phyloP scores from a whole-genome alignment of 2,329 filamentous ascomycete genomes.

The Alternaria longipes region DNA sequence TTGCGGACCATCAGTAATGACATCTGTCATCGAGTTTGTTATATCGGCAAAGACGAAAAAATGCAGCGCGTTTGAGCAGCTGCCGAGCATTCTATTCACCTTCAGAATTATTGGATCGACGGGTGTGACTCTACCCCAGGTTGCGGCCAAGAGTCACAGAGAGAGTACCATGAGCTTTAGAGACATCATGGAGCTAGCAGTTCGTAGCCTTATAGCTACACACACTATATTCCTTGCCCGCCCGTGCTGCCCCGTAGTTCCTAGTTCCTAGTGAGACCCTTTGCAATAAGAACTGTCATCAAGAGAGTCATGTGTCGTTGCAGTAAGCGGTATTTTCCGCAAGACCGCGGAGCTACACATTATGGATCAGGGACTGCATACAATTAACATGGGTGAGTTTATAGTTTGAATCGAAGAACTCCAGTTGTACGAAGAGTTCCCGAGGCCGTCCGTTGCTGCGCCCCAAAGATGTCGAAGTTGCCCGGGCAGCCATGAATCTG shows the following conservation, averaged over 20 bases:
- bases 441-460: slow-evolving; percentile 2
- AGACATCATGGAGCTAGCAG: background rate
- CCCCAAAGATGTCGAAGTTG: background rate
- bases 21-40: slow-evolving; percentile 23
- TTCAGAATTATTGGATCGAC: background rate
- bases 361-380: slow-evolving; percentile 17
- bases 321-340: slow-evolving; percentile 7
- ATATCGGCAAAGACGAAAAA: background rate
- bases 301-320: slow-evolving; percentile 12
- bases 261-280: background rate
- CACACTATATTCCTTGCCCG: background rate
- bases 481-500: background rate
- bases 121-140: background rate
- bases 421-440: background rate
- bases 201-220: background rate
- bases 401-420: slow-evolving; percentile 5
- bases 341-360: slow-evolving; percentile 8
- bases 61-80: background rate
- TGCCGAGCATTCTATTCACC: background rate
- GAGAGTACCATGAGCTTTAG: background rate
- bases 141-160: slow-evolving; percentile 1
- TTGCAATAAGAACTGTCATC: slow-evolving; percentile 3
- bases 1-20: slow-evolving; percentile 19
- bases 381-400: slow-evolving; percentile 13
- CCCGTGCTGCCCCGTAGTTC: slow-evolving; percentile 1